phyloP scores from a whole-genome alignment of 345 rosid genomes.

The Lenwebbia sp. region DNA sequence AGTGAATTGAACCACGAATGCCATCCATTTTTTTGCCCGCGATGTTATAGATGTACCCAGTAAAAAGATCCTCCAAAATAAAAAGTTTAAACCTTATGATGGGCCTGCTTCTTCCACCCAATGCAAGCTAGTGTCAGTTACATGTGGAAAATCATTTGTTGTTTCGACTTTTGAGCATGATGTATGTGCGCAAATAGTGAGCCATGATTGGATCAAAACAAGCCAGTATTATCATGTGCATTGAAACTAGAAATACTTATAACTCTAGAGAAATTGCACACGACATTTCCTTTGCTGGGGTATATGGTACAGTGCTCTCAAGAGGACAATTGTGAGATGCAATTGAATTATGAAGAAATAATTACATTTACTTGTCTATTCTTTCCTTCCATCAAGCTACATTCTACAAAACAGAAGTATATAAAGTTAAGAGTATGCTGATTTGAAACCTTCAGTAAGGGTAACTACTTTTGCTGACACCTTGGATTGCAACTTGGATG shows the following conservation, averaged over 20 bases:
- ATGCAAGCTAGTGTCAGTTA: neutral
- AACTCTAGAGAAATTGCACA: neutral
- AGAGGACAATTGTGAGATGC: neutral
- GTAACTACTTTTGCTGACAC: slow-evolving; percentile 85
- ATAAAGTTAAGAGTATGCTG: slow-evolving; percentile 28
- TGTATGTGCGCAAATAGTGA: neutral
- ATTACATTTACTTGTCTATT: neutral
- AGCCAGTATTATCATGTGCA: neutral
- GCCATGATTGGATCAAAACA: neutral
- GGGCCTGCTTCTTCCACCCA: neutral
- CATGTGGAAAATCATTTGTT: neutral
- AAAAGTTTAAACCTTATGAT: neutral
- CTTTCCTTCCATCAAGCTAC: neutral
- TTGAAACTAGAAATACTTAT: neutral
- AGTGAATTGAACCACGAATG: neutral
- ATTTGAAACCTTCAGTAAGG: slow-evolving; percentile 86
- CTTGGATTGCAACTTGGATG: slow-evolving; percentile 58
- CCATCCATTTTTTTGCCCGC: neutral
- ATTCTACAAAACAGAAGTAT: neutral
- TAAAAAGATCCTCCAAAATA: neutral
- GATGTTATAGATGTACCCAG: neutral
- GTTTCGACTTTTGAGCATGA: neutral
- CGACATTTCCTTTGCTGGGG: neutral
- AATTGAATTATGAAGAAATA: neutral
- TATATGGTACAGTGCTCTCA: neutral